Percentiles rank a stretch among this genome's conserved stretches.
phyloP scores from a whole-genome alignment of 306 rosid species.

The Cucumis melo region DNA sequence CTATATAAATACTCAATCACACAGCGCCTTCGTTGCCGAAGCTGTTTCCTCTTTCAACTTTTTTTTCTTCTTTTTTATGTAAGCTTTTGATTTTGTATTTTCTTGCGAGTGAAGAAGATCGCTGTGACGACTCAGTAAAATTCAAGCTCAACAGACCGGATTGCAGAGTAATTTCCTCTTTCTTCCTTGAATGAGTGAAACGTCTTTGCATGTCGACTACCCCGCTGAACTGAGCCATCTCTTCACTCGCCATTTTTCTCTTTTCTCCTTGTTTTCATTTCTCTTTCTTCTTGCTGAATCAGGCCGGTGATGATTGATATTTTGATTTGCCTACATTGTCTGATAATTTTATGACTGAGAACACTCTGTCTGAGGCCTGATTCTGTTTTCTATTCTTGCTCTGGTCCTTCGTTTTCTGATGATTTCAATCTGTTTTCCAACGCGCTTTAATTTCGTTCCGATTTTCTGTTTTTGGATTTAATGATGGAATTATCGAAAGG shows the following conservation, averaged over 20 bases:
- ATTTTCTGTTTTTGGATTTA: no score
- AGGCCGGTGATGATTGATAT: neutral
- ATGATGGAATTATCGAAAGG: no score
- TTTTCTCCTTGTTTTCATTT: neutral
- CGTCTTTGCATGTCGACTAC: conserved; percentile 63
- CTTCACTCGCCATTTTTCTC: neutral
- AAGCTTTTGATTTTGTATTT: neutral
- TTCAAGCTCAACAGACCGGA: conserved; percentile 99
- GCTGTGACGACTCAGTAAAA: conserved; percentile 36
- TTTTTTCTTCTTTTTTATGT: neutral
- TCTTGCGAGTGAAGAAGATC: neutral
- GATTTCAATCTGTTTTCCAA: neutral
- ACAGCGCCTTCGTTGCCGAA: neutral
- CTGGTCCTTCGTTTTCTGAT: neutral
- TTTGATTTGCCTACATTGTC: conserved; percentile 3
- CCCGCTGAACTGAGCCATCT: conserved; percentile 91
- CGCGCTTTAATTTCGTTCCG: no score
- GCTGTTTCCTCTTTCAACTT: neutral
- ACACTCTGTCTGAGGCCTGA: neutral
- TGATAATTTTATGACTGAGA: neutral
- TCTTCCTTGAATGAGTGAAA: neutral
- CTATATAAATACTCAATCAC: neutral
- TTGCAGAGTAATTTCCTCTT: conserved; percentile 41
- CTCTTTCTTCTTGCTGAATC: neutral
- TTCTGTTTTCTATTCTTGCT: neutral